Conservation (phyloP, 2,329 filamentous ascomycete species). For the Colletotrichum tanaceti region DNA sequence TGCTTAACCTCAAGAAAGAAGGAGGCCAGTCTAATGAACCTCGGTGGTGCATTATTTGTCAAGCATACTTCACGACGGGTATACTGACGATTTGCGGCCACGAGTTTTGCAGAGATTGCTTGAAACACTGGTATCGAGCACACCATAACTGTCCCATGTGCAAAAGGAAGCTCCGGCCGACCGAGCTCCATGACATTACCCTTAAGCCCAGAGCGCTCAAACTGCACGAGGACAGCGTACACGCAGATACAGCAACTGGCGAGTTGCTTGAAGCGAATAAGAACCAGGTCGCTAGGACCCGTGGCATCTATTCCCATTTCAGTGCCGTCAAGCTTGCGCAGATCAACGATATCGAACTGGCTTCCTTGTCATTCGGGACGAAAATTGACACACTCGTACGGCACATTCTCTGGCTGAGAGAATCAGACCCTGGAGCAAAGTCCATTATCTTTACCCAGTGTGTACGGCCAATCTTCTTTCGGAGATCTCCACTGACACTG, state of each 20-base stretch:
- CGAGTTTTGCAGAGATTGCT: constrained; percentile 90
- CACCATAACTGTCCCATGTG: constrained; percentile 87
- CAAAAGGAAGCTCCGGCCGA: constrained; percentile 73
- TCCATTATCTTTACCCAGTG: constrained; percentile 92
- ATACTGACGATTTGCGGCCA: constrained; percentile 90
- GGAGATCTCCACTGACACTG: constrained; percentile 31
- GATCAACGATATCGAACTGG: constrained; percentile 84
- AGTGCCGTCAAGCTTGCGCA: constrained; percentile 76
- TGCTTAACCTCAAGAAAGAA: constrained; percentile 64
- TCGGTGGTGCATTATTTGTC: constrained; percentile 88
- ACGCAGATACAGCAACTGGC: constrained; percentile 50
- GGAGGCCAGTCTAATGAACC: constrained; percentile 73
- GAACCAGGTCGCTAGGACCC: constrained; percentile 46
- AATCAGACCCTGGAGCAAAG: constrained; percentile 87
- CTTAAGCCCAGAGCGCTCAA: constrained; percentile 81
- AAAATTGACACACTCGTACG: constrained; percentile 88
- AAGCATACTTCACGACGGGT: constrained; percentile 79
- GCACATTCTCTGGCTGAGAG: constrained; percentile 86
- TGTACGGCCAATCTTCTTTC: constrained; percentile 27
- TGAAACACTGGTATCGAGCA: constrained; percentile 79
- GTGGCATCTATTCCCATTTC: constrained; percentile 81
- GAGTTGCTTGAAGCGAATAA: constrained; percentile 5
- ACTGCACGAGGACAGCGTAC: constrained; percentile 66
- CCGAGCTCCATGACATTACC: constrained; percentile 86
- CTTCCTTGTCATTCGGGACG: constrained; percentile 81